phyloP scores from a whole-genome alignment of 495 filamentous ascomycete species.

The Neurospora discreta region DNA sequence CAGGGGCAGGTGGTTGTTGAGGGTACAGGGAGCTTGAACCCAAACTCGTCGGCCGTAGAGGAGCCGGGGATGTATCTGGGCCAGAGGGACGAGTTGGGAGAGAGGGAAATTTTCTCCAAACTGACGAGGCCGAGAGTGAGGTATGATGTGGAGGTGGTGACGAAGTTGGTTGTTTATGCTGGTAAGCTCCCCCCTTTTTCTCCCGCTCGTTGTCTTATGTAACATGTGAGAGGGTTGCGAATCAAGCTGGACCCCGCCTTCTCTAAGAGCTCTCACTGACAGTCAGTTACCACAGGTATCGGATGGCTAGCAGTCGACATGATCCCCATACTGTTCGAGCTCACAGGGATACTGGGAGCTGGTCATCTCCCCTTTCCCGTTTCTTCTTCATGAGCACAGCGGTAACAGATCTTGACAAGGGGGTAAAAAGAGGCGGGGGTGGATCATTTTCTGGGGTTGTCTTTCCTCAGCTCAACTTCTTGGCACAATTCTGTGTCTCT shows the following conservation, averaged over 20 bases:
- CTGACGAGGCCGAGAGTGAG: conserved; percentile 80
- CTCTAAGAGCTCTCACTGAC: background rate
- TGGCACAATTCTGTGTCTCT: background rate
- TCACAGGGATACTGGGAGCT: conserved; percentile 44
- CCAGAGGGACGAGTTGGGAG: conserved; percentile 41
- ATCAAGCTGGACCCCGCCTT: background rate
- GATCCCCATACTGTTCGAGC: conserved; percentile 55
- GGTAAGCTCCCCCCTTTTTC: conserved; percentile 37
- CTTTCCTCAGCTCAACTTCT: background rate
- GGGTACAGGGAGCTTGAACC: conserved; percentile 2
- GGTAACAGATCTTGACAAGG: background rate
- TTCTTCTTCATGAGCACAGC: background rate
- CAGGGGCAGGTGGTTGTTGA: conserved; percentile 58
- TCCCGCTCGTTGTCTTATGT: background rate
- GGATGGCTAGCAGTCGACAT: conserved; percentile 60
- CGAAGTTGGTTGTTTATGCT: conserved; percentile 89
- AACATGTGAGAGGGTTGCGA: background rate
- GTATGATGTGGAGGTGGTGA: conserved; percentile 96
- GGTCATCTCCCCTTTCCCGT: background rate
- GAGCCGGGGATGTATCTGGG: conserved; percentile 23
- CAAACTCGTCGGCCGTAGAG: conserved; percentile 1
- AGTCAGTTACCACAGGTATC: conserved; percentile 43
- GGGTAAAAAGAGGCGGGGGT: background rate
- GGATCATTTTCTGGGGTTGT: background rate
- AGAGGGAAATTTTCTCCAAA: conserved; percentile 74